Percentiles rank a stretch among this genome's conserved stretches.
These are phyloP conservation scores for Odontarrhena argentea DNA, from an alignment of 345 rosid species.

Conservation along the genomic window DNA sequence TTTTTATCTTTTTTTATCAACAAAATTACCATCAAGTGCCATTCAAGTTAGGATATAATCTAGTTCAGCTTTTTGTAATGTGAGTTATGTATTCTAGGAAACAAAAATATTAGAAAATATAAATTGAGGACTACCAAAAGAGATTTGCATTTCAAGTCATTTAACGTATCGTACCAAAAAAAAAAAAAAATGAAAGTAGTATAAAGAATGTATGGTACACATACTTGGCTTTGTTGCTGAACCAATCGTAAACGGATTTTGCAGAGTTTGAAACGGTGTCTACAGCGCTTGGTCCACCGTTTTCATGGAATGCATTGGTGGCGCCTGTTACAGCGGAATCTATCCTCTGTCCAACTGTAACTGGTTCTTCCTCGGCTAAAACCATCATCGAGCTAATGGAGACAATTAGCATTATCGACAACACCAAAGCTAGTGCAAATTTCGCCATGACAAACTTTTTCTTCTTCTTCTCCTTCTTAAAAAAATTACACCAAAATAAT, in stretches of 20 bases:
- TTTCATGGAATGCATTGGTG: conserved; percentile 33
- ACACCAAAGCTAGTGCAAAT: conserved; percentile 19
- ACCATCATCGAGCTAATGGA: conserved; percentile 3
- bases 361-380: conserved; percentile 31
- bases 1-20: too few species aligned
- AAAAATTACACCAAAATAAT: background rate
- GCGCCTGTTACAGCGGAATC: conserved; percentile 17
- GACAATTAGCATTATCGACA: conserved; percentile 31
- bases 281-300: conserved; percentile 30
- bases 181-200: background rate
- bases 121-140: too few species aligned
- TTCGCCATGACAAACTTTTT: conserved; percentile 30
- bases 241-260: conserved; percentile 32
- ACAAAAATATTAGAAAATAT: too few species aligned
- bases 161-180: background rate
- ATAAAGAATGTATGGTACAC: background rate
- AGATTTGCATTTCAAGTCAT: background rate
- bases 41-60: background rate
- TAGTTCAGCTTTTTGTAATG: background rate
- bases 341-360: conserved; percentile 30
- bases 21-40: background rate
- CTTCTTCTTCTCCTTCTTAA: background rate
- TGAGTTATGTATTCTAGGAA: background rate
- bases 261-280: conserved; percentile 28
- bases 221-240: conserved; percentile 37